phyloP scores from a whole-genome alignment of 2,329 filamentous ascomycete species.

The Alternaria novae-zelandiae region DNA sequence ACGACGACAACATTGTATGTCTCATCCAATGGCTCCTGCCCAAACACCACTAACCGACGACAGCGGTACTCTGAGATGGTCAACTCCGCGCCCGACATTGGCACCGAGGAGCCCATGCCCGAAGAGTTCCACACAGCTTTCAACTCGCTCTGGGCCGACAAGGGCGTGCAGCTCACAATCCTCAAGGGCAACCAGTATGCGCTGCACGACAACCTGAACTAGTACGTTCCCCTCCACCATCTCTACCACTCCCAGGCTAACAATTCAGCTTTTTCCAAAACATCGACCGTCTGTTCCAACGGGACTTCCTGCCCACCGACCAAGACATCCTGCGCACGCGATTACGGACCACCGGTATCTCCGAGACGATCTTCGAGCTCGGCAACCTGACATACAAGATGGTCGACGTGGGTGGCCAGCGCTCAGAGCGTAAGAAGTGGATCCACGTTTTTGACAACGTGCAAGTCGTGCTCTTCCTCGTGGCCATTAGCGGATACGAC shows the following conservation, averaged over 20 bases:
- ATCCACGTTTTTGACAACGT: conserved; percentile 97
- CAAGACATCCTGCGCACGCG: conserved; percentile 93
- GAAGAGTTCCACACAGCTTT: conserved; percentile 79
- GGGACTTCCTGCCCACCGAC: conserved; percentile 85
- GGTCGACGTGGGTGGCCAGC: conserved; percentile 93
- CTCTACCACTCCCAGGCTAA: conserved; percentile 18
- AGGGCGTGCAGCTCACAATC: conserved; percentile 85
- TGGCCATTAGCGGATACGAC: conserved; percentile 95
- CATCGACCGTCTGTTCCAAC: conserved; percentile 66
- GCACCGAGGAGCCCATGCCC: conserved; percentile 80
- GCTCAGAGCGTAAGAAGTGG: conserved; percentile 96
- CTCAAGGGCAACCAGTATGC: conserved; percentile 95
- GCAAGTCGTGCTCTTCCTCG: conserved; percentile 88
- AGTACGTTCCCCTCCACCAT: conserved; percentile 65
- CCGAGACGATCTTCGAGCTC: conserved; percentile 90
- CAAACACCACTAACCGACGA: conserved; percentile 2
- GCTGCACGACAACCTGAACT: conserved; percentile 91
- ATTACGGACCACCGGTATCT: conserved; percentile 92
- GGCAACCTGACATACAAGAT: conserved; percentile 94
- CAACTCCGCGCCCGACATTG: conserved; percentile 80
- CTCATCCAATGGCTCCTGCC: neutral
- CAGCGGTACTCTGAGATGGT: conserved; percentile 81
- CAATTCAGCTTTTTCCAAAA: conserved; percentile 75
- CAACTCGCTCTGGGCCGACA: conserved; percentile 82
- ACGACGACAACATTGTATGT: conserved; percentile 78